phyloP scores from a whole-genome alignment of 176 grass and related monocot genomes.

The Ananas comosus region DNA sequence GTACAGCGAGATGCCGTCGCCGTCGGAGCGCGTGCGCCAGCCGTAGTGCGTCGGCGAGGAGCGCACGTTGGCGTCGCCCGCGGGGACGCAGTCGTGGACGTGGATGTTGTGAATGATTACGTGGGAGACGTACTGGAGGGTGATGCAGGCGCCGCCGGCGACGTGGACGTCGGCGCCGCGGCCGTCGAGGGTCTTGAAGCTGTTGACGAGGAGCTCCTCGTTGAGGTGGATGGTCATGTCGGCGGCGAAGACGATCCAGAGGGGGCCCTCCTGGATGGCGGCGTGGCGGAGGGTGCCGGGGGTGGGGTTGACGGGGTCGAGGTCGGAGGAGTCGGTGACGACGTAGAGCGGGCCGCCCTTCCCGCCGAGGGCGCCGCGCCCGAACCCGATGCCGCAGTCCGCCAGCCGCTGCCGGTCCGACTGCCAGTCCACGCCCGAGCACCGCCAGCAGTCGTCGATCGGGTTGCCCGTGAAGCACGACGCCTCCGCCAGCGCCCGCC shows the following conservation, averaged over 20 bases:
- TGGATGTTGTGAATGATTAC: constrained; percentile 87
- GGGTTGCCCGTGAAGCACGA: constrained; percentile 74
- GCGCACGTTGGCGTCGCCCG: constrained; percentile 61
- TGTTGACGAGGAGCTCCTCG: constrained; percentile 86
- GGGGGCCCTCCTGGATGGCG: constrained; percentile 81
- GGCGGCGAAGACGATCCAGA: constrained; percentile 76
- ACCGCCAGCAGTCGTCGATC: constrained; percentile 88
- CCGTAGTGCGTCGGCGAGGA: constrained; percentile 73
- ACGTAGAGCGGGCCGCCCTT: constrained; percentile 78
- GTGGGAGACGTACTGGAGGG: constrained; percentile 80
- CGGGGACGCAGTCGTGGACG: constrained; percentile 77
- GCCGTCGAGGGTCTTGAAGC: constrained; percentile 86
- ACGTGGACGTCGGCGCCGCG: constrained; percentile 65
- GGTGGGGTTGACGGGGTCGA: constrained; percentile 56
- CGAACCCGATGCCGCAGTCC: constrained; percentile 85
- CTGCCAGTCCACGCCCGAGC: constrained; percentile 64
- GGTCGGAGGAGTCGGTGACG: constrained; percentile 73
- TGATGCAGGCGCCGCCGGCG: constrained; percentile 87
- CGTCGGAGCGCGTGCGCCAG: constrained; percentile 60
- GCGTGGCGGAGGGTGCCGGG: constrained; percentile 75
- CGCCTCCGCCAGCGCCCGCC: constrained; percentile 18
- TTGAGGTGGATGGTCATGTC: constrained; percentile 82
- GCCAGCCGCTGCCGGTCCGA: constrained; percentile 66
- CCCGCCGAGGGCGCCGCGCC: constrained; percentile 58
- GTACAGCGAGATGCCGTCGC: constrained; percentile 92